Conservation (phyloP, 2,329 filamentous ascomycete species). For the Aspergillus udagawae region DNA sequence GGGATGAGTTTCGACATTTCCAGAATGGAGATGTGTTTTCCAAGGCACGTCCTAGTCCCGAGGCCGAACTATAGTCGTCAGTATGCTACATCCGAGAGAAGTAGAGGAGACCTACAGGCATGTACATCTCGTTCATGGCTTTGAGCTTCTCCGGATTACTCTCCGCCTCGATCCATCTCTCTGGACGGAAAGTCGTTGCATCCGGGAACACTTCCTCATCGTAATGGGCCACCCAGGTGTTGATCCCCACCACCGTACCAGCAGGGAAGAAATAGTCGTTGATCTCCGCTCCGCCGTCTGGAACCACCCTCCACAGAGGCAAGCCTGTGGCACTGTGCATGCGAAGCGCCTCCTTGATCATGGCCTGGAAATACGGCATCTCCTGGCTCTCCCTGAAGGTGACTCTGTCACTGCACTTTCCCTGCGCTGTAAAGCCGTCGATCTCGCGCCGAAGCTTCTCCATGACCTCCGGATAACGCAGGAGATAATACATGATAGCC, state of each 20-base stretch:
- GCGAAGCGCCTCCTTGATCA: slow-evolving; percentile 52
- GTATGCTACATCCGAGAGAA: neutral
- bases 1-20: slow-evolving; percentile 38
- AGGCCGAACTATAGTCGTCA: slow-evolving; percentile 28
- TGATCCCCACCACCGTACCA: slow-evolving; percentile 43
- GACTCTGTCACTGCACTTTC: slow-evolving; percentile 23
- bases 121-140: slow-evolving; percentile 36
- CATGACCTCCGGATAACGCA: slow-evolving; percentile 31
- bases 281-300: slow-evolving; percentile 43
- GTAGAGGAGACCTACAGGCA: slow-evolving; percentile 30
- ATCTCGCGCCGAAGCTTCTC: slow-evolving; percentile 31
- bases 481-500: slow-evolving; percentile 43
- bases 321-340: slow-evolving; percentile 49
- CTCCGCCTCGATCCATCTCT: slow-evolving; percentile 43
- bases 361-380: slow-evolving; percentile 51
- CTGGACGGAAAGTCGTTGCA: slow-evolving; percentile 43
- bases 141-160: slow-evolving; percentile 25
- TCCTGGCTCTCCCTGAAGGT: slow-evolving; percentile 39
- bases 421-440: slow-evolving; percentile 20
- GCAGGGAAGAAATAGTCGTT: slow-evolving; percentile 40
- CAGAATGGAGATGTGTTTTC: slow-evolving; percentile 36
- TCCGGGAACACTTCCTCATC: slow-evolving; percentile 43
- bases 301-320: slow-evolving; percentile 49
- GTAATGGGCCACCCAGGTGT: slow-evolving; percentile 44
- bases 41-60: slow-evolving; percentile 29